Evolutionary conservation across 73 alveolate species (phyloP), one percentile per base, ranked within the genome.

Genomic region (Paraurostyla sp.): DNA sequence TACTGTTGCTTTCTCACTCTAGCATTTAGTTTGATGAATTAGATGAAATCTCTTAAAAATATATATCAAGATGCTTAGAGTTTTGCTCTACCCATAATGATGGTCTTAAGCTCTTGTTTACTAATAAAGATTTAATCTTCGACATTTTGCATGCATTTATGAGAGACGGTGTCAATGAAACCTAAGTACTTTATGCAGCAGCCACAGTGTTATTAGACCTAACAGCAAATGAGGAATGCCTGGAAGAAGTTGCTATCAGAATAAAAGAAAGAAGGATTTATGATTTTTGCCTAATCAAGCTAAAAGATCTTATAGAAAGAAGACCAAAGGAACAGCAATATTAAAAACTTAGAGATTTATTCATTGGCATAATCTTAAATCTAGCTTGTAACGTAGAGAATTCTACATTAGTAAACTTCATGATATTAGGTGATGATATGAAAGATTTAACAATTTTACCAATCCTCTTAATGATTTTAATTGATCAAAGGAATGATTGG

Each of bases 141-240:
- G 15, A 42, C 0, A 30, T 51, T 1, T 25, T 58, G 23, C 1
- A 6, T 13, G 18, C 1, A 40, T 75, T 75, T 27, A 22, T 56
- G 50, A 15, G 27, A 3, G 36, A 57, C 41, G 36, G 30, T 38
- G 71, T 33, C 9, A 51, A 71, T 49, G 73, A 46, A 22, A 42
- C 35, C 13, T 15, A 40, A 49, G 78, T 87, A 15, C 36, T 35
- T 6, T 87, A 76, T 41, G 89, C 93, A 22, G 46, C 93, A 0
- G 89, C 93, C 58, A 87, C 93, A 23, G 93, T 87, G 6, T 52
- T 85, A 11, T 82, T 85, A 0, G 93, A 85, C 52, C 38, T 85
- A 15, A 85, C 93, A 7, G 93, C 93, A 4, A 65, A 35, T 45
- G 84, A 87, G 32, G 60, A 22, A 15, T 87, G 90, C 76, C 25